phyloP scores from a whole-genome alignment of 2,329 filamentous ascomycete genomes.

The Atkinsonella hypoxylon region DNA sequence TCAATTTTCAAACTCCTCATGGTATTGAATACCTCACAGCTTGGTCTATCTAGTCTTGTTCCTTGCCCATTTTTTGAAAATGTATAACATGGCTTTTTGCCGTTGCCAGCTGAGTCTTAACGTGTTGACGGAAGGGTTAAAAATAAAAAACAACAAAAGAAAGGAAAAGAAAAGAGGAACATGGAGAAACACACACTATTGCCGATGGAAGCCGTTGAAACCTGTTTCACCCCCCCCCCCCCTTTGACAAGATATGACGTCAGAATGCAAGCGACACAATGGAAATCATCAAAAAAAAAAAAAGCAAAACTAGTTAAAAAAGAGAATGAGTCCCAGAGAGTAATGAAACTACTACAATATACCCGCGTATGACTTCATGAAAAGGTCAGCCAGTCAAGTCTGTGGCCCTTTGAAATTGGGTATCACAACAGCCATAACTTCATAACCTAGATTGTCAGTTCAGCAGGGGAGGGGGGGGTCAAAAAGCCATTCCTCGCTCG shows the following conservation, averaged over 20 bases:
- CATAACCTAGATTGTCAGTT: neutral
- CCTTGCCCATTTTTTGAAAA: neutral
- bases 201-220: neutral
- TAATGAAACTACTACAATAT: neutral
- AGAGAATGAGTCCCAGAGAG: too few relatives aligned
- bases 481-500: neutral
- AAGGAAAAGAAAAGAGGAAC: neutral
- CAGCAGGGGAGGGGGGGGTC: neutral
- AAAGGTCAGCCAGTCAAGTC: neutral
- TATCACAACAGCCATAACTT: neutral
- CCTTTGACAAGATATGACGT: neutral
- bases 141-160: neutral
- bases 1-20: neutral
- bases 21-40: neutral
- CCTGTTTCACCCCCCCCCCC: too few relatives aligned
- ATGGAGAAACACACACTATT: neutral
- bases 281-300: neutral
- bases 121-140: neutral
- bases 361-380: neutral
- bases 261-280: neutral
- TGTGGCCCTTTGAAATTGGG: neutral
- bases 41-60: neutral
- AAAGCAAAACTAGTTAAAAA: neutral
- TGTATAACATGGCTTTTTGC: neutral
- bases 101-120: slow-evolving; percentile 3